phyloP scores from a whole-genome alignment of 2,329 filamentous ascomycete species.

The Paecilomyces variotii region DNA sequence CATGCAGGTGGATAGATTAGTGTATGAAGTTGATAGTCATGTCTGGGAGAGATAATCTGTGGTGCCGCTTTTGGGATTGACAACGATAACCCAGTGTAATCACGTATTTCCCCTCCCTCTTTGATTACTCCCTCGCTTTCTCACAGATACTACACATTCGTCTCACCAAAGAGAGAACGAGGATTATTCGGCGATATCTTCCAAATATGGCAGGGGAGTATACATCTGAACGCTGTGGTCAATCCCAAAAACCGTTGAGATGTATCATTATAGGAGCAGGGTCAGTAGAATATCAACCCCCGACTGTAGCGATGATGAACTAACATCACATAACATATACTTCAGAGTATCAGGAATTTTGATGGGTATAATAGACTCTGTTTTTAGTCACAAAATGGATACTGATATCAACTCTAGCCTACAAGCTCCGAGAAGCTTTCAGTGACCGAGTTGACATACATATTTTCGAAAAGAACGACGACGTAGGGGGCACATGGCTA shows the following conservation, averaged over 20 bases:
- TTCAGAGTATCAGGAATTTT: neutral
- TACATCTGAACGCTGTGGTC: neutral
- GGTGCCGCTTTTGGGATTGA: neutral
- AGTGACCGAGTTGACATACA: neutral
- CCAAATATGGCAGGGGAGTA: neutral
- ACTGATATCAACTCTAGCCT: neutral
- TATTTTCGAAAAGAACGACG: neutral
- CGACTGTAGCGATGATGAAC: neutral
- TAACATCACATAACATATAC: neutral
- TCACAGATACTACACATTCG: too few species aligned
- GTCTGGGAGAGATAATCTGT: neutral
- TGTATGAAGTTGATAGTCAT: neutral
- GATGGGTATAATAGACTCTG: neutral
- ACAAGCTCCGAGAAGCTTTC: neutral
- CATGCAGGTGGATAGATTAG: neutral
- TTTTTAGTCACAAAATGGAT: neutral
- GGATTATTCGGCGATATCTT: neutral
- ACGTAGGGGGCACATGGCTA: neutral
- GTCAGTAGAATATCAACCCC: neutral
- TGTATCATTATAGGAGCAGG: neutral
- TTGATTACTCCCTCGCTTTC: neutral
- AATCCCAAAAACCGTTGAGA: neutral
- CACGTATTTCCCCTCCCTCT: neutral
- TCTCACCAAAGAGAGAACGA: neutral
- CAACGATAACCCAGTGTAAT: neutral